Evolutionary conservation across 1,139 yeast genomes (phyloP), one percentile per base, ranked within the genome.

Genomic region (Saccharomyces hybrid): DNA sequence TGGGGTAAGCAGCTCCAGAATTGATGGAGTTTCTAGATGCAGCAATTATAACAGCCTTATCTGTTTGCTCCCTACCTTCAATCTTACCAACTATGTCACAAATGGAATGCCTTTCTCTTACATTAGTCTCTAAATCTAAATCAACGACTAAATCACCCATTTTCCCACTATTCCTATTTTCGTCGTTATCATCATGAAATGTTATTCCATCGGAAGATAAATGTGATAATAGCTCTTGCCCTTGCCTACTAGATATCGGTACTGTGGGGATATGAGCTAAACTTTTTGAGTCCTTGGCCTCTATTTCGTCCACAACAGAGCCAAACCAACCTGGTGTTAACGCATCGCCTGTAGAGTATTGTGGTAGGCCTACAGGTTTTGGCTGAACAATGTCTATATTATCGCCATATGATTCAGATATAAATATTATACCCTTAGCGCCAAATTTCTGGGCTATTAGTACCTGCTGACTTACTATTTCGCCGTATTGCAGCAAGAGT

Each of bases 1-100:
- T 82, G 23, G 93, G 83, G 34, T 81, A 78, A 2, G 82, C 73
- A 0, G 95, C 84, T 9, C 97, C 98, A 61, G 76, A 81, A 61
- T 95, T 84, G 32, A 82, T 72, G 0, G 96, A 76, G 65, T 91
- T 97, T 60, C 97, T 77, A 5, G 87, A 81, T 0, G 97, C 90
- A 1, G 97, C 97, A 56, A 93, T 80, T 5, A 91, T 76, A 5
- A 93, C 72, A 0, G 89, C 89, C 60, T 83, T 80, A 32, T 82
- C 88, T 20, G 77, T 73, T 69, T 89, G 96, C 66, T 93, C 98
- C 50, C 83, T 73, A 1, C 98, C 98, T 38, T 79, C 78, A 25
- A 93, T 80, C 51, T 85, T 80, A 1, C 95, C 96, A 32, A 88
- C 69, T 1, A 91, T 82, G 64, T 90, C 87, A 88, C 95, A 85